Evolutionary conservation across 2,329 filamentous ascomycete species (phyloP).

Genomic region (Gaeumannomyces sp.): DNA sequence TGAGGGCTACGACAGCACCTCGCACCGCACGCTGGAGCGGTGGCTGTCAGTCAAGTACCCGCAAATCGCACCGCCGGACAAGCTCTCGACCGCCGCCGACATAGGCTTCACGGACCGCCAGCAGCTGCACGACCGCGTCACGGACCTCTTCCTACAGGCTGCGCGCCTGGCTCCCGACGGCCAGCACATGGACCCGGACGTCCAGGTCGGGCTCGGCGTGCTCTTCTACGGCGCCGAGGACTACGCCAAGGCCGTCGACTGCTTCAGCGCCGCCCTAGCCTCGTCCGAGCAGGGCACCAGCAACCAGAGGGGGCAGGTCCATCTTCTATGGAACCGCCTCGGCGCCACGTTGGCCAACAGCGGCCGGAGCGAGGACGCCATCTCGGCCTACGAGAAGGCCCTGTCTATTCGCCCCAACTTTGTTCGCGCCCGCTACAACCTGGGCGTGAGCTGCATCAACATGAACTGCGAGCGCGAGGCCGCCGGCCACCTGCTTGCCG

Average conservation of each 20-base stretch:
- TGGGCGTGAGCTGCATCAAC: constrained; percentile 95
- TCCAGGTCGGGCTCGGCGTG: constrained; percentile 93
- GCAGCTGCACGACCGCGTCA: constrained; percentile 83
- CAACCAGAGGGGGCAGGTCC: constrained; percentile 80
- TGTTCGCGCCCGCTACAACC: constrained; percentile 91
- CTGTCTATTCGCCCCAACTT: constrained; percentile 90
- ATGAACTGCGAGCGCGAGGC: constrained; percentile 93
- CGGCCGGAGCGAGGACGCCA: constrained; percentile 89
- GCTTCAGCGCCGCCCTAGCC: constrained; percentile 87
- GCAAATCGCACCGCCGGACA: constrained; percentile 63
- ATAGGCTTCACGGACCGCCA: constrained; percentile 93
- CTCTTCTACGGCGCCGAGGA: constrained; percentile 97
- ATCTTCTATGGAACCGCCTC: constrained; percentile 94
- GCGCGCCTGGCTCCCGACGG: constrained; percentile 88
- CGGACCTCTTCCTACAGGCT: constrained; percentile 82
- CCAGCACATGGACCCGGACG: constrained; percentile 95
- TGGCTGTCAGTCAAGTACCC: constrained; percentile 98
- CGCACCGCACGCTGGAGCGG: constrained; percentile 90
- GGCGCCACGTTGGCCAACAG: constrained; percentile 94
- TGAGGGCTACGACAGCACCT: constrained; percentile 95
- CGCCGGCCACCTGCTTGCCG: constrained; percentile 84
- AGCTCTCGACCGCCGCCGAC: constrained; percentile 70
- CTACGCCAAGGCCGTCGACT: constrained; percentile 97
- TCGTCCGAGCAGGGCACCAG: constrained; percentile 76
- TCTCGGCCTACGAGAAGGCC: constrained; percentile 91